phyloP scores from a whole-genome alignment of 139 green algal species.

The Yamagishiella unicocca region DNA sequence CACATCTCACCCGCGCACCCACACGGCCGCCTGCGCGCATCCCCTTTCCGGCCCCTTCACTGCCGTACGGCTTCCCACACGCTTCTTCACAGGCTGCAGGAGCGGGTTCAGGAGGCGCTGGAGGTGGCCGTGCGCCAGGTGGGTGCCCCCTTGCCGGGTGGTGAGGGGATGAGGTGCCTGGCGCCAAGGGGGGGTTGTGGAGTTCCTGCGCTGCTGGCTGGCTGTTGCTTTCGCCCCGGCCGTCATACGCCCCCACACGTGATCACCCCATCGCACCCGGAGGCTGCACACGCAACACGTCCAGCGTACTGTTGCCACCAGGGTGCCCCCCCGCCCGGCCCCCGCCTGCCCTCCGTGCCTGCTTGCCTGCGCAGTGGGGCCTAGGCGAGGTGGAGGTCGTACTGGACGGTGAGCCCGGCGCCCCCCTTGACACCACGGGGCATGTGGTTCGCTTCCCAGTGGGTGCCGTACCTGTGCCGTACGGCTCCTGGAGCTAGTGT shows the following conservation, averaged over 20 bases:
- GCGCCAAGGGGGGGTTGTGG: too few species aligned
- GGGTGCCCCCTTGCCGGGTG: too few species aligned
- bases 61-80: not conserved
- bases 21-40: not conserved
- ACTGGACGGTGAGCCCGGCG: not conserved
- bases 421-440: not conserved
- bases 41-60: not conserved
- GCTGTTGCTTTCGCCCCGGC: too few species aligned
- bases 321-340: too few species aligned
- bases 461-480: not conserved
- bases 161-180: too few species aligned
- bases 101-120: not conserved
- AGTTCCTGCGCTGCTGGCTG: too few species aligned
- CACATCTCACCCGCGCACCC: not conserved
- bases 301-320: not conserved
- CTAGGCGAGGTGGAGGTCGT: not conserved
- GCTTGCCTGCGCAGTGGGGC: not conserved
- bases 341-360: not conserved
- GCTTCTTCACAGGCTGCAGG: not conserved
- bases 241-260: too few species aligned
- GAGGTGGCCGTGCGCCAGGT: not conserved
- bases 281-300: not conserved
- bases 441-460: not conserved
- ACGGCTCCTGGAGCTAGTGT: not conserved
- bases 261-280: not conserved